Base-by-base conservation (phyloP, 2,329 filamentous ascomycete species). In the Aspergillus melleus region DNA sequence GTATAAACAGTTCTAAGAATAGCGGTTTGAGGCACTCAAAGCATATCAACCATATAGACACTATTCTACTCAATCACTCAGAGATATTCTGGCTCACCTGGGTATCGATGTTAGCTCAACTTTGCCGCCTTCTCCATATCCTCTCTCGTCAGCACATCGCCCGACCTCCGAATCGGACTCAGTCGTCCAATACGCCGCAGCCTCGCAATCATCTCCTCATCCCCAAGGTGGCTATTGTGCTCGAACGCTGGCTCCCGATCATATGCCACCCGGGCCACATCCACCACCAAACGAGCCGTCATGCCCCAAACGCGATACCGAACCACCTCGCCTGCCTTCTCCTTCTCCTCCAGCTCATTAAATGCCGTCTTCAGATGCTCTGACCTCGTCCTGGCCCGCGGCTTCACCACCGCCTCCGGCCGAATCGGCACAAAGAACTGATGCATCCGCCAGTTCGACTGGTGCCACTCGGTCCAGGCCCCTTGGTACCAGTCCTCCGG, bases 291-390 rank as follows among this genome's bases (percentile, higher is more conserved):
- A 55, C 92, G 82, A 2, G 92, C 94, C 55, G 94, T 98, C 91
- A 98, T 94, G 16, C 94, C 94, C 85, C 93, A 97, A 4, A 98
- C 92, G 66, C 90, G 88, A 77, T 95, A 96, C 42, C 90, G 81
- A 47, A 78, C 78, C 49, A 83, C 65, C 10, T 74, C 70, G 2
- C 80, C 80, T 4, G 76, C 71, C 11, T 76, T 74, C 61, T 83
- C 78, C 62, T 79, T 80, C 63, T 83, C 79, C 59, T 85, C 79
- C 16, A 83, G 67, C 29, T 72, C 59, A 32, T 68, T 70, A 36
- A 74, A 71, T 9, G 73, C 72, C 26, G 61, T 59, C 55, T 79
- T 77, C 72, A 86, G 76, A 46, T 72, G 77, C 59, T 76, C 76
- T 57, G 72, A 72, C 52, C 60, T 61, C 66, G 61, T 72, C 64